Base-by-base conservation (phyloP, 257 asterid genomes). In the Euphrasia confusa region DNA sequence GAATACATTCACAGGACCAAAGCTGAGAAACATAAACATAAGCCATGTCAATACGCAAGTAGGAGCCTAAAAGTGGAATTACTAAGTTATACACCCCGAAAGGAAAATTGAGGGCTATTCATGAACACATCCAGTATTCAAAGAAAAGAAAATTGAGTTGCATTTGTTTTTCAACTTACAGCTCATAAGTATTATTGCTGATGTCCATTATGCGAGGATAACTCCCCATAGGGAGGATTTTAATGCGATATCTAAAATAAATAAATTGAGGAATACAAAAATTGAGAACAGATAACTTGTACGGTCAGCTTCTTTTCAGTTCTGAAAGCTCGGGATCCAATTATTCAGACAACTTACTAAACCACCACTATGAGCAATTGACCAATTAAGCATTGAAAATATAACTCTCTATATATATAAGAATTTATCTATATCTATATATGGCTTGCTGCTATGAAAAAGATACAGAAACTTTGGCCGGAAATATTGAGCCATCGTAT, bases 1-100 rank as follows among this genome's bases (percentile, higher is more conserved):
- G 82, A 93, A 89, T 70, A 93, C 81, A 68, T 93, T 93, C 54
- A 93, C 99, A 1, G 99, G 99, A 68, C 99, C 99, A 79, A 89
- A 89, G 67, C 97, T 93, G 91, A 72, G 75, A 74, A 35, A 75
- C 4, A 68, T 59, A 47, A 56, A 62, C 45, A 56, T 72, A 53
- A 71, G 65, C 30, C 21, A 54, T 14, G 74, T 55, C 18, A 63
- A 59, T 44, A 60, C 24, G 63, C 67, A 59, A 65, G 47, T 18
- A 49, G 53, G 26, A 52, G 44, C 39, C 55, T 59, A 52, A 10
- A 5, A 24, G 15, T 42, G 17, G 39, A 60, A 12, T 27, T 67
- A 32, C 52, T 71, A 18, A 26, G 53, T 60, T 18, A 53, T 60
- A 71, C 48, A 44, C 70, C 10, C 11, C 7, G 33, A 54, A 47